Evolutionary conservation across 495 filamentous ascomycete species (phyloP).

Genomic region (Trichodelitschia bisporula): DNA sequence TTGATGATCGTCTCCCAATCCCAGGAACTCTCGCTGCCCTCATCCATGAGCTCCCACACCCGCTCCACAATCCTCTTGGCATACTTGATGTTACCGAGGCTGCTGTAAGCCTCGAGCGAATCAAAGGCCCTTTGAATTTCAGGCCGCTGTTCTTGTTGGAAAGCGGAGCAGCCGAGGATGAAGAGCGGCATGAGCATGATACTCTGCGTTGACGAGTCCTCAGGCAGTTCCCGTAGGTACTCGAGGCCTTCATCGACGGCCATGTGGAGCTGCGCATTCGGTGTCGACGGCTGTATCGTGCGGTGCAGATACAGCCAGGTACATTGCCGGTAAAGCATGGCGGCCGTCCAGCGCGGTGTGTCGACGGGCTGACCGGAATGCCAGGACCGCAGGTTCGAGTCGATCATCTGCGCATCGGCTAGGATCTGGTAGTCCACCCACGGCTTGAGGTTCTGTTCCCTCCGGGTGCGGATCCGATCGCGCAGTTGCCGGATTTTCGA

Average conservation of each 20-base stretch:
- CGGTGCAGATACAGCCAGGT: constrained; percentile 80
- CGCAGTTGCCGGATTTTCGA: constrained; percentile 58
- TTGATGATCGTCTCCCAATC: constrained; percentile 74
- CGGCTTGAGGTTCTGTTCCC: constrained; percentile 34
- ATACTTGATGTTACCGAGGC: constrained; percentile 56
- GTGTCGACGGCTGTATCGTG: constrained; percentile 52
- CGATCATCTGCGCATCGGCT: constrained; percentile 53
- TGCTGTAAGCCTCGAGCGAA: constrained; percentile 48
- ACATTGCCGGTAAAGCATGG: constrained; percentile 67
- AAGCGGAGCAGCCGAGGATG: constrained; percentile 68
- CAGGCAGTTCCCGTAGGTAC: constrained; percentile 35
- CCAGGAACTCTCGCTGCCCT: constrained; percentile 49
- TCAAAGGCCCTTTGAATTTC: constrained; percentile 43
- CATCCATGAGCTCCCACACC: constrained; percentile 67
- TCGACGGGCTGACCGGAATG: constrained; percentile 41
- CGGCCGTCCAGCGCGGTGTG: constrained; percentile 48
- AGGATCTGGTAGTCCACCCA: constrained; percentile 51
- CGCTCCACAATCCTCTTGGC: constrained; percentile 51
- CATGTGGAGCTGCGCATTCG: constrained; percentile 38
- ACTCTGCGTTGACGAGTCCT: constrained; percentile 39
- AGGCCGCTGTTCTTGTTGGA: constrained; percentile 40
- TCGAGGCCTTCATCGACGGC: constrained; percentile 59
- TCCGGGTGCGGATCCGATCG: constrained; percentile 46
- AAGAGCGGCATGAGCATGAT: constrained; percentile 77
- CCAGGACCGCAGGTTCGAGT: constrained; percentile 54